Percentiles rank a stretch among this genome's conserved stretches.
Conservation (phyloP, 768 basidiomycete species). For the Chalciporus pseudorubinellus region DNA sequence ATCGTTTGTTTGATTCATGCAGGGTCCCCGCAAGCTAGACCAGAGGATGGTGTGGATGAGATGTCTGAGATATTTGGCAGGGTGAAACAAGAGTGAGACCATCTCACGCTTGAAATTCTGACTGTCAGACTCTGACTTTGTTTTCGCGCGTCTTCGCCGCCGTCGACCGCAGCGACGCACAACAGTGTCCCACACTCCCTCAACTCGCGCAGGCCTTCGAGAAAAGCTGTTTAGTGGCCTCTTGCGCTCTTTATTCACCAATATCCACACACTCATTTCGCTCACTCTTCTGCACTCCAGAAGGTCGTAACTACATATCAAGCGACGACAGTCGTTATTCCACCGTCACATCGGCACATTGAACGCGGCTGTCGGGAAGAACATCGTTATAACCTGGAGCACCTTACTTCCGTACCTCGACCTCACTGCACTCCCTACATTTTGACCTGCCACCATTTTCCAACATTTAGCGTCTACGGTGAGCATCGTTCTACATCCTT, state of each 20-base stretch:
- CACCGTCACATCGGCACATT: too few species aligned
- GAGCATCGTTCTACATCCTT: slow-evolving; percentile 8
- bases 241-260: neutral
- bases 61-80: too few species aligned
- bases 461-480: slow-evolving; percentile 11
- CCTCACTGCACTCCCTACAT: neutral
- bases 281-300: neutral
- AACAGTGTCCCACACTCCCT: neutral
- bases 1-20: too few species aligned
- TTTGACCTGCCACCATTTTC: neutral
- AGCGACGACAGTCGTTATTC: too few species aligned
- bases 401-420: neutral
- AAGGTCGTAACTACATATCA: neutral
- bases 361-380: too few species aligned
- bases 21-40: too few species aligned
- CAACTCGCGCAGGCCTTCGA: neutral
- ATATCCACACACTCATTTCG: neutral
- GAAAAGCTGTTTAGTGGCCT: neutral
- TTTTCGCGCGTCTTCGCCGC: neutral
- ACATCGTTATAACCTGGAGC: too few species aligned
- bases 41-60: too few species aligned
- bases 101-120: neutral
- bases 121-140: too few species aligned
- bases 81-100: too few species aligned
- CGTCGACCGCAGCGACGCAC: neutral